Evolutionary conservation across 176 grass and related monocot species (phyloP).

Genomic region (Paspalum vaginatum): DNA sequence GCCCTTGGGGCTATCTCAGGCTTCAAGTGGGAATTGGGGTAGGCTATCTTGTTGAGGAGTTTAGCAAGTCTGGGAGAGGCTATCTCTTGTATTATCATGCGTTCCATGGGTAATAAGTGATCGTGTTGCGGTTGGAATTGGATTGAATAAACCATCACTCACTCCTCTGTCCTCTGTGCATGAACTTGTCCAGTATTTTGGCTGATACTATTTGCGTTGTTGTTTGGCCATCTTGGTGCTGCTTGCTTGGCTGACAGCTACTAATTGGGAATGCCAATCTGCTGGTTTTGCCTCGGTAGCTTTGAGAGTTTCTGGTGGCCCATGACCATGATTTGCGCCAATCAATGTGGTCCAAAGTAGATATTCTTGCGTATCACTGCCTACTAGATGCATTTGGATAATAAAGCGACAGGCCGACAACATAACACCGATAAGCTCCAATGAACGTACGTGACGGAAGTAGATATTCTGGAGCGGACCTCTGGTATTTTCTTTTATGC

Average conservation of each 20-base stretch:
- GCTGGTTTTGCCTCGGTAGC: not conserved
- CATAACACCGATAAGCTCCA: not conserved
- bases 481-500: not conserved
- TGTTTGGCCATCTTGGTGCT: not conserved
- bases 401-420: not conserved
- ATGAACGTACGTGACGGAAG: not conserved
- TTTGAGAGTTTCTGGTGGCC: not conserved
- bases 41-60: constrained; percentile 22
- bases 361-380: not conserved
- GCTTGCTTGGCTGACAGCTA: not conserved
- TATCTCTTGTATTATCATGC: constrained; percentile 36
- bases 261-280: not conserved
- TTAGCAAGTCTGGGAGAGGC: not conserved
- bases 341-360: constrained; percentile 1
- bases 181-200: not conserved
- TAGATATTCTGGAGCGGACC: not conserved
- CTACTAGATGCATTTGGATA: not conserved
- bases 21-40: not conserved
- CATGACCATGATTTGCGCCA: not conserved
- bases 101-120: constrained; percentile 40
- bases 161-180: not conserved
- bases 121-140: constrained; percentile 19
- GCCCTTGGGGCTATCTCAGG: not conserved
- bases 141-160: constrained; percentile 43
- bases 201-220: not conserved